Conservation (phyloP, 2,329 filamentous ascomycete species). For the Incumbomyces lentus region DNA sequence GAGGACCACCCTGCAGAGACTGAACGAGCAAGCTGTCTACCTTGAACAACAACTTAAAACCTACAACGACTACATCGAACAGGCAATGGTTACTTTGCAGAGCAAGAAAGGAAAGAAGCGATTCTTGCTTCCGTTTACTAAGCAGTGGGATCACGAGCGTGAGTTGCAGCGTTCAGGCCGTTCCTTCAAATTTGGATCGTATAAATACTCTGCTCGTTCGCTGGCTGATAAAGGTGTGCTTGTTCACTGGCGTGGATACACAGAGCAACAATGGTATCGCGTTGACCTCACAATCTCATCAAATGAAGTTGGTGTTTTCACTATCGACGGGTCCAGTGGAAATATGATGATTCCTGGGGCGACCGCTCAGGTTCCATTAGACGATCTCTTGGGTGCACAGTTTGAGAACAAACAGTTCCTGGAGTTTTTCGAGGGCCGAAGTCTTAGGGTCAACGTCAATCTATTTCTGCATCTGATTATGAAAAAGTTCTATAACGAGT, state of each 20-base stretch:
- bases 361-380: constrained; percentile 76
- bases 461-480: constrained; percentile 91
- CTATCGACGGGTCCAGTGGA: constrained; percentile 78
- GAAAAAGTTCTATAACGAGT: constrained; percentile 84
- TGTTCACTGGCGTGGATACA: constrained; percentile 78
- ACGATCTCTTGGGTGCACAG: constrained; percentile 89
- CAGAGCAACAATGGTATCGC: constrained; percentile 75
- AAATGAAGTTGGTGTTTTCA: constrained; percentile 89
- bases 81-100: constrained; percentile 92
- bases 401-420: constrained; percentile 96
- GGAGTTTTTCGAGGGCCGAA: constrained; percentile 78
- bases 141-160: constrained; percentile 96
- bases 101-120: constrained; percentile 93
- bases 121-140: constrained; percentile 92
- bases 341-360: constrained; percentile 95
- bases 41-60: constrained; percentile 91
- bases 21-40: constrained; percentile 63
- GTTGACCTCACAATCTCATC: constrained; percentile 90
- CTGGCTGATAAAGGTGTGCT: constrained; percentile 89
- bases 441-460: constrained; percentile 87
- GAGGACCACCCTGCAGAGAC: constrained; percentile 36
- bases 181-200: constrained; percentile 93
- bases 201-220: constrained; percentile 87
- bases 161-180: constrained; percentile 87
- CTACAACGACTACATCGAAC: constrained; percentile 98